Percentiles rank a stretch among this genome's conserved stretches.
Conservation (phyloP, 495 filamentous ascomycete genomes). For the Oidiodendron maius region DNA sequence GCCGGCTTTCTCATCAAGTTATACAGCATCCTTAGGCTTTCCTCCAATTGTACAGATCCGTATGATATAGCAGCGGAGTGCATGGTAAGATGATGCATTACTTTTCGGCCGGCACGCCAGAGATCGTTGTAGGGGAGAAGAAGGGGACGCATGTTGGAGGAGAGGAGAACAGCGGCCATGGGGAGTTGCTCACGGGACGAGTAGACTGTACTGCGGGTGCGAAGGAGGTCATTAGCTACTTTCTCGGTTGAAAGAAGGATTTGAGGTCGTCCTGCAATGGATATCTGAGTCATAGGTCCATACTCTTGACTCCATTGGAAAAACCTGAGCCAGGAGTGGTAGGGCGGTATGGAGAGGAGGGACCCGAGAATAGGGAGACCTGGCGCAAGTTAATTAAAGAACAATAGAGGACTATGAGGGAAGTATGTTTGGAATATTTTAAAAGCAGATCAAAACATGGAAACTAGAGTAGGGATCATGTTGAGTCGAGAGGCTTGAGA, state of each 20-base stretch:
- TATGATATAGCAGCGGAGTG: constrained; percentile 22
- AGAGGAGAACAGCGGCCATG: constrained; percentile 16
- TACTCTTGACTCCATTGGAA: constrained; percentile 29
- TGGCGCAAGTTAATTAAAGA: no score
- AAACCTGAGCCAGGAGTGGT: constrained; percentile 30
- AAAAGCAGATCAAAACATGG: no score
- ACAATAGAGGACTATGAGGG: no score
- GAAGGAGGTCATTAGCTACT: constrained; percentile 30
- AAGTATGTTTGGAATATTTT: no score
- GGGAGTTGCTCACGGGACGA: constrained; percentile 21
- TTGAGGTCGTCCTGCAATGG: constrained; percentile 15
- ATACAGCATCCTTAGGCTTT: constrained; percentile 20
- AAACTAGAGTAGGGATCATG: no score
- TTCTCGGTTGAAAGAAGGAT: constrained; percentile 28
- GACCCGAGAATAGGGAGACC: neutral
- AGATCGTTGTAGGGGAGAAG: constrained; percentile 7
- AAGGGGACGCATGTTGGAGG: neutral
- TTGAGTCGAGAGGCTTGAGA: no score
- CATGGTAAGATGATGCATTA: constrained; percentile 26
- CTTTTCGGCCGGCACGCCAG: constrained; percentile 20
- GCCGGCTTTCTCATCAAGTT: constrained; percentile 23
- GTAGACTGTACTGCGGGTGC: constrained; percentile 27
- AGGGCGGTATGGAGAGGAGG: neutral
- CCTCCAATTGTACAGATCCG: constrained; percentile 20
- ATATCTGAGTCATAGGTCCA: constrained; percentile 27